Evolutionary conservation across 352 stramenopile species (phyloP).

Genomic region (Blastocystis hominis): DNA sequence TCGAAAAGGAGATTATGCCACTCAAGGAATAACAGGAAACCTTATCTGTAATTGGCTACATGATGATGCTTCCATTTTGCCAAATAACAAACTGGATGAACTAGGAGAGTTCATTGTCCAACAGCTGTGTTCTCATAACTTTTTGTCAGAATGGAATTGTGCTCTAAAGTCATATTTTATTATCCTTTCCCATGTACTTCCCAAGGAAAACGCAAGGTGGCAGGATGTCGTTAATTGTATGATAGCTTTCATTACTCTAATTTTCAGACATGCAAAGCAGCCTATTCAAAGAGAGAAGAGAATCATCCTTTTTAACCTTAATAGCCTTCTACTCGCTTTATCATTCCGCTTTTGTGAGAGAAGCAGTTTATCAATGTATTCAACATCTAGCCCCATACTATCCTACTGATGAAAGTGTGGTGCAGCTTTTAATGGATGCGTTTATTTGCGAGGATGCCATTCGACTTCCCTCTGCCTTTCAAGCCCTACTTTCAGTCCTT

Average conservation of each 20-base stretch:
- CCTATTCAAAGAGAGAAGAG: background rate
- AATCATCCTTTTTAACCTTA: background rate
- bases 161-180: background rate
- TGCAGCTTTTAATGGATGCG: background rate
- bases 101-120: background rate
- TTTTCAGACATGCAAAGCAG: background rate
- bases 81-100: background rate
- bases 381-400: background rate
- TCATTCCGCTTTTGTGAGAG: background rate
- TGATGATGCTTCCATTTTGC: background rate
- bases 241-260: background rate
- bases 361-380: background rate
- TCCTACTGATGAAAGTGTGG: background rate
- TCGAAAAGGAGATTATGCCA: background rate
- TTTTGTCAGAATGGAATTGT: slow-evolving; percentile 28
- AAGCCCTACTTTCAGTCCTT: background rate
- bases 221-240: background rate
- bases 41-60: background rate
- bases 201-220: background rate
- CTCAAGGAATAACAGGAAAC: background rate
- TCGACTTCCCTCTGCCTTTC: background rate
- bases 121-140: slow-evolving; percentile 1
- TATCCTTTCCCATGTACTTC: background rate
- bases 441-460: background rate
- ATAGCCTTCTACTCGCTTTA: background rate